phyloP scores from a whole-genome alignment of 331 rosid genomes.

The Spiraea crenata region DNA sequence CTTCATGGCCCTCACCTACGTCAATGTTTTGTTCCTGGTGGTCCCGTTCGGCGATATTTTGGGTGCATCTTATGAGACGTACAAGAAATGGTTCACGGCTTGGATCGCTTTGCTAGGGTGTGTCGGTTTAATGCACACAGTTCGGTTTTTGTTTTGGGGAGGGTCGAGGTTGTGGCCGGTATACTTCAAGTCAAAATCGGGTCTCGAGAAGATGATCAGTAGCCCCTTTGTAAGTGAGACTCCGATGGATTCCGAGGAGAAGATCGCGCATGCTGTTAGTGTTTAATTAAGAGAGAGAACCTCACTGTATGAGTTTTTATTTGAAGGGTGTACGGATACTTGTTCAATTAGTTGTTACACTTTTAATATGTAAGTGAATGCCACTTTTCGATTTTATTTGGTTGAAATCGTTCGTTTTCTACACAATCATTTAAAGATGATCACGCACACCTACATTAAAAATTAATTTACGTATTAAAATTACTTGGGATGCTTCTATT shows the following conservation, averaged over 20 bases:
- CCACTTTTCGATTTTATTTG: no score
- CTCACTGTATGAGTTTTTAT: no score
- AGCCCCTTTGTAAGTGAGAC: background rate
- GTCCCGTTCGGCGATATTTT: fast-evolving
- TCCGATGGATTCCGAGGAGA: background rate
- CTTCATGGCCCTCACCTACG: slow-evolving; percentile 11
- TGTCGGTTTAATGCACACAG: background rate
- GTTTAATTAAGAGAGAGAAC: no score
- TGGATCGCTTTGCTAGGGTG: background rate
- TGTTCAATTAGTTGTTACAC: no score
- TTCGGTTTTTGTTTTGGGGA: slow-evolving; percentile 15
- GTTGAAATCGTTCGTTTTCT: no score
- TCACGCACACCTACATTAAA: no score
- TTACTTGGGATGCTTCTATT: no score
- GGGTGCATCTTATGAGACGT: background rate
- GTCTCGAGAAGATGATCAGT: background rate
- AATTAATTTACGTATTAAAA: no score
- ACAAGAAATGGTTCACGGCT: fast-evolving
- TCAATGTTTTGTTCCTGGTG: background rate
- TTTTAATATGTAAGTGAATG: no score
- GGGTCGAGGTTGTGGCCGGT: background rate
- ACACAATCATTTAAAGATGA: no score
- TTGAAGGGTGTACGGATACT: no score
- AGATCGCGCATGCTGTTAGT: background rate
- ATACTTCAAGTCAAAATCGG: background rate